A percentile compares a stretch with the other conserved stretches of the same genome.
Evolutionary conservation across 805 yeast species (phyloP).

Genomic region (Debaryomyces tyrocola): DNA sequence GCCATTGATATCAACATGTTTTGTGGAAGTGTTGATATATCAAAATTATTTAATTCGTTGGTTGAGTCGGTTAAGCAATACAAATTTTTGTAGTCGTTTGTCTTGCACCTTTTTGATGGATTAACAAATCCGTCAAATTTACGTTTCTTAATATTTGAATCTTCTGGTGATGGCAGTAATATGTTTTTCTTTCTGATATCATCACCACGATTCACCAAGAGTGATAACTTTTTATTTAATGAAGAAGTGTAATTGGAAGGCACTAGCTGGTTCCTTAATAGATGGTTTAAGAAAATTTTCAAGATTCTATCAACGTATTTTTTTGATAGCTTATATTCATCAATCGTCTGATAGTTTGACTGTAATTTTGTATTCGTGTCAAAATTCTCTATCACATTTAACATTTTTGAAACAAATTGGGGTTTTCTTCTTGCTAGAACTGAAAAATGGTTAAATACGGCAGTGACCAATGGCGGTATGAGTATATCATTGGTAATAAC

Average conservation of each 20-base stretch:
- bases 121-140: conserved; percentile 44
- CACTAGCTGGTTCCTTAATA: conserved; percentile 32
- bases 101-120: conserved; percentile 26
- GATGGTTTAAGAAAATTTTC: conserved; percentile 42
- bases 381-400: conserved; percentile 59
- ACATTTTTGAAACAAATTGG: conserved; percentile 54
- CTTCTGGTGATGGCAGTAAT: conserved; percentile 25
- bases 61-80: conserved; percentile 64
- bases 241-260: conserved; percentile 32
- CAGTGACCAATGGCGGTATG: conserved; percentile 58
- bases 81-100: conserved; percentile 54
- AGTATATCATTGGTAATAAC: conserved; percentile 56
- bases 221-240: conserved; percentile 26
- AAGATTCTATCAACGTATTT: conserved; percentile 65
- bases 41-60: conserved; percentile 65
- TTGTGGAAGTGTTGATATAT: conserved; percentile 66
- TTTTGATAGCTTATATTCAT: conserved; percentile 52
- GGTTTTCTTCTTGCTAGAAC: conserved; percentile 68
- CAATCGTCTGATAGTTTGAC: conserved; percentile 46
- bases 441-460: conserved; percentile 64
- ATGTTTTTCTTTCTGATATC: conserved; percentile 42
- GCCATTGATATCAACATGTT: conserved; percentile 66
- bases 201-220: conserved; percentile 37
- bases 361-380: conserved; percentile 57
- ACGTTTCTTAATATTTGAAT: conserved; percentile 32